Evolutionary conservation across 2,329 filamentous ascomycete species (phyloP), one percentile per base, ranked within the genome.

Genomic region (Ophiostoma piceae): DNA sequence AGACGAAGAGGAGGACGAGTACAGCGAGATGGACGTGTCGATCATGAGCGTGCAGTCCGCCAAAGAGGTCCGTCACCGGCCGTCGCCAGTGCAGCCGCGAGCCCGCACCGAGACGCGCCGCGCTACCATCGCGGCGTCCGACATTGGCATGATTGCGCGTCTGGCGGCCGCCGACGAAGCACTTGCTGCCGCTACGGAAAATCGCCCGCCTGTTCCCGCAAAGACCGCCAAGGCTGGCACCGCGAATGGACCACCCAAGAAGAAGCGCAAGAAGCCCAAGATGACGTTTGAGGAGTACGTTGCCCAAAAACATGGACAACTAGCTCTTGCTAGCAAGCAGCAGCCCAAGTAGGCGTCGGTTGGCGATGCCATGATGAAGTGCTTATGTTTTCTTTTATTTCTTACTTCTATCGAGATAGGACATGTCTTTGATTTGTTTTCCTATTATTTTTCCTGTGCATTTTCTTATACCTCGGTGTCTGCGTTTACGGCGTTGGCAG

Each of bases 1-100:
- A 47, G 43, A 47, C 19, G 43, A 47, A 6, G 39, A 41, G 1
- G 47, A 51, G 22, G 51, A 57, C n/a, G 51, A 57, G 51, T 57
- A 57, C n/a, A 57, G 51, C 12, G 51, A 57, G n/a, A 57, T 57
- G 51, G 51, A 57, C 22, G n/a, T 57, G n/a, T 57, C 51, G 11
- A 1, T 57, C n/a, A 57, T 57, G 51, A 57, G 51, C 11, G 22
- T 57, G 51, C 51, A 57, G 51, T 57, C 51, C 26, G 51, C 51
- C 51, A 16, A 14, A 14, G 51, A 57, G 22, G 51, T 57, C 6
- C 51, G 51, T 5, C 51, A 57, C 8, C 51, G 9, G 51, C 22
- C 51, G 9, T 14, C 51, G 9, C 8, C 51, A 3, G 51, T 26
- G 51, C n/a, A 57, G 51, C 51, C 22, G 12, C n/a, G 22, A n/a